These are phyloP conservation scores for Sophora flavescens DNA, from an alignment of 306 rosid species.

Conservation along the genomic window DNA sequence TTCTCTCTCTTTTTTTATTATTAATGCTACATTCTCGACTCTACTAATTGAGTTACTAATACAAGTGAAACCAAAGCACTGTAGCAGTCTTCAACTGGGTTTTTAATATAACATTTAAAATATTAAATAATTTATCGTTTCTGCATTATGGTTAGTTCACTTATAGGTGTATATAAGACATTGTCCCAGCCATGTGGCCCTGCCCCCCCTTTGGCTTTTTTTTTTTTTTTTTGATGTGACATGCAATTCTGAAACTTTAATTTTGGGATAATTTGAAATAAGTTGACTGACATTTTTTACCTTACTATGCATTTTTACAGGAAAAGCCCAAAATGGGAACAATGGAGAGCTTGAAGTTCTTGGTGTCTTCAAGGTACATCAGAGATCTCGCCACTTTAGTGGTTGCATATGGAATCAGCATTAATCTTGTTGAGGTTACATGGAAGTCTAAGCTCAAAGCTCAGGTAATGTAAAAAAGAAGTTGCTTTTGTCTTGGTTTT, in stretches of 20 bases:
- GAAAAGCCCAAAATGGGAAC: conserved; percentile 95
- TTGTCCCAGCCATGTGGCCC: not conserved
- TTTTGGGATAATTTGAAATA: not conserved
- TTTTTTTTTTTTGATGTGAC: not conserved
- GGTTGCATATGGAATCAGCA: conserved; percentile 95
- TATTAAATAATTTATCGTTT: not conserved
- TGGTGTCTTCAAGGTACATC: conserved; percentile 90
- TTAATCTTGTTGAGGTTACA: conserved; percentile 95
- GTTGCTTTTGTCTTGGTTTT: conserved; percentile 32
- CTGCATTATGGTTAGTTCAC: not conserved
- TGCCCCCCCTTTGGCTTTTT: not conserved
- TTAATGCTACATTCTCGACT: not conserved
- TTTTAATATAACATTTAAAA: conserved; percentile 6
- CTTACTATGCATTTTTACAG: conserved; percentile 54
- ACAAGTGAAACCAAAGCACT: not conserved
- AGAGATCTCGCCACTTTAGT: conserved; percentile 97
- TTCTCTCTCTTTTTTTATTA: not conserved
- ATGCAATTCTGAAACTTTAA: not conserved
- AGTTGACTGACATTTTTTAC: conserved; percentile 31
- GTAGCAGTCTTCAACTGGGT: not conserved
- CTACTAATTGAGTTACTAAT: not conserved
- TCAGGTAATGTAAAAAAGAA: conserved; percentile 63
- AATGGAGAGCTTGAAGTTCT: conserved; percentile 97
- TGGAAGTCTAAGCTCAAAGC: conserved; percentile 99
- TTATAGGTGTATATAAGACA: not conserved